phyloP scores from a whole-genome alignment of 2,329 filamentous ascomycete genomes.

The Ceratocystis huliohia region DNA sequence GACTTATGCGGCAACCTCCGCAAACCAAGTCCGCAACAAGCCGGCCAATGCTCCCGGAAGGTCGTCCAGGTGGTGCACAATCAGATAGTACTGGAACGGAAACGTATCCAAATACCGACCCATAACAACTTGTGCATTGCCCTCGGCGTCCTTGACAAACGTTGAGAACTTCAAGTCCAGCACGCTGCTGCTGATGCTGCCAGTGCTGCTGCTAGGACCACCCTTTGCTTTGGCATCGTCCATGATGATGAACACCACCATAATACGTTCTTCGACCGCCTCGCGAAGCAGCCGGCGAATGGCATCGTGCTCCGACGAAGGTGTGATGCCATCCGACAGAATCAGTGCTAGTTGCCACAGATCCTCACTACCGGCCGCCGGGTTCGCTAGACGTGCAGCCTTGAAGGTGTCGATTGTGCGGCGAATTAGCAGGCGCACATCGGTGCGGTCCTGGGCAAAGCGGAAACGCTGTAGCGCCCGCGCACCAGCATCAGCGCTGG shows the following conservation, averaged over 20 bases:
- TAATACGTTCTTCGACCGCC: slow-evolving; percentile 85
- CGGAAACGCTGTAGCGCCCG: slow-evolving; percentile 47
- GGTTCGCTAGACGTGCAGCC: slow-evolving; percentile 50
- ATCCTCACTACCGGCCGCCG: slow-evolving; percentile 42
- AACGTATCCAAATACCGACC: slow-evolving; percentile 90
- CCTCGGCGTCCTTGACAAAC: slow-evolving; percentile 54
- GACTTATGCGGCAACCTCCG: slow-evolving; percentile 44
- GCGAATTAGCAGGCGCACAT: slow-evolving; percentile 66
- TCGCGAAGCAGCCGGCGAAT: slow-evolving; percentile 73
- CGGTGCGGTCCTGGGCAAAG: slow-evolving; percentile 75
- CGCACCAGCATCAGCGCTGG: slow-evolving; percentile 33
- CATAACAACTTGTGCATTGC: slow-evolving; percentile 60
- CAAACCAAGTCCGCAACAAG: slow-evolving; percentile 91
- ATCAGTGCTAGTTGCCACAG: slow-evolving; percentile 93
- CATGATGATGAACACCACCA: slow-evolving; percentile 96
- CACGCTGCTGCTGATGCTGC: slow-evolving; percentile 50
- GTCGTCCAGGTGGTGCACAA: slow-evolving; percentile 84
- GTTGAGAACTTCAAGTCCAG: slow-evolving; percentile 78
- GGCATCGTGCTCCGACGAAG: slow-evolving; percentile 63
- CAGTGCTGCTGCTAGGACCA: slow-evolving; percentile 21
- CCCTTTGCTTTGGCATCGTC: slow-evolving; percentile 41
- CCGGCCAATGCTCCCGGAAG: slow-evolving; percentile 78
- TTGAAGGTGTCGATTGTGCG: slow-evolving; percentile 72
- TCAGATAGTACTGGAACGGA: slow-evolving; percentile 92
- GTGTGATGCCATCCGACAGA: slow-evolving; percentile 86